Percentiles rank a stretch among this genome's conserved stretches.
phyloP scores from a whole-genome alignment of 2,329 filamentous ascomycete genomes.

The Aspergillus thermomutatus region DNA sequence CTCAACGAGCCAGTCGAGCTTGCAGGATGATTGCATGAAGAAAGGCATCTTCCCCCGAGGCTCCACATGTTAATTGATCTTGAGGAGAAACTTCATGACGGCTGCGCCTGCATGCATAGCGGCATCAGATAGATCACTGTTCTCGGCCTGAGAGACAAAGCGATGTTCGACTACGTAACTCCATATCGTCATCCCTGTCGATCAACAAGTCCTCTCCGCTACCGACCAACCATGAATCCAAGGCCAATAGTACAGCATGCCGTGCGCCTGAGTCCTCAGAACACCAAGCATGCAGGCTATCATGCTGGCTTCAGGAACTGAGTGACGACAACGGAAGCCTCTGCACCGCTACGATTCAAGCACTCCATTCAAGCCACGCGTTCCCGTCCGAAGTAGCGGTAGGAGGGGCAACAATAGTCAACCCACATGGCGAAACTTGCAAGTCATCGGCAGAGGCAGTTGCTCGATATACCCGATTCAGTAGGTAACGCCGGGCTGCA shows the following conservation, averaged over 20 bases:
- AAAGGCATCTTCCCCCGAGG: neutral
- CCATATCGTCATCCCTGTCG: neutral
- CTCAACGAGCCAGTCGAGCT: neutral
- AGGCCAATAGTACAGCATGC: neutral
- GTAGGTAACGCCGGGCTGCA: neutral
- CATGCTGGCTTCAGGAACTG: neutral
- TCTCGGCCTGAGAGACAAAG: neutral
- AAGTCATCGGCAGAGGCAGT: neutral
- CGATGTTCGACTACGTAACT: neutral
- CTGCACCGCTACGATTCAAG: no score
- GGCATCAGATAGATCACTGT: neutral
- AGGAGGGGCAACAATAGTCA: neutral
- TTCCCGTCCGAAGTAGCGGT: neutral
- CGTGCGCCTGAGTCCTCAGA: neutral
- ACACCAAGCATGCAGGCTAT: neutral
- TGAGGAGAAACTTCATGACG: neutral
- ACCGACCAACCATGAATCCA: no score
- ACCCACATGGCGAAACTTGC: neutral
- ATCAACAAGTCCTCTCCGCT: neutral
- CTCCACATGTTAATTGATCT: neutral
- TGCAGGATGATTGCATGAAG: neutral
- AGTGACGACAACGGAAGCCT: neutral
- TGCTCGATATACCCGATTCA: neutral
- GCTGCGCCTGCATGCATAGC: neutral
- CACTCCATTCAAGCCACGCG: neutral